phyloP scores from a whole-genome alignment of 164 flowering plant genomes.

The Vitis rotundifolia region DNA sequence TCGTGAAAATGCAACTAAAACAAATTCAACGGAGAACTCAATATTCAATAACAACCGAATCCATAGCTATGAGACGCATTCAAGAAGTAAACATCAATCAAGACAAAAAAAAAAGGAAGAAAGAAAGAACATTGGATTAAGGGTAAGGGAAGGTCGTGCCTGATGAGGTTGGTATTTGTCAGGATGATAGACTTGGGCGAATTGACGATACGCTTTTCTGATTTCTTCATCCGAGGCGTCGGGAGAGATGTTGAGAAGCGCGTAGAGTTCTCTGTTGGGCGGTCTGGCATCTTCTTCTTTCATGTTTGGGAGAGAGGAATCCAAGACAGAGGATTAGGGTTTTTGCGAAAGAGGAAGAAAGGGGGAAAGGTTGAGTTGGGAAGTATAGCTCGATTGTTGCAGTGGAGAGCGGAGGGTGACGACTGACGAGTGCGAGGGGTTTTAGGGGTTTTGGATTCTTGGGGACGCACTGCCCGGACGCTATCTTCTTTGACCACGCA shows the following conservation, averaged over 20 bases:
- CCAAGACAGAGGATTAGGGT: constrained; percentile 8
- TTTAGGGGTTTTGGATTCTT: too few species aligned
- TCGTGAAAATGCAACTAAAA: too few species aligned
- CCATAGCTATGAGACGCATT: too few species aligned
- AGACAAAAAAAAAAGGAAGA: neutral
- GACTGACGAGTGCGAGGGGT: too few species aligned
- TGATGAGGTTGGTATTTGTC: constrained; percentile 81
- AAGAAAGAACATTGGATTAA: neutral
- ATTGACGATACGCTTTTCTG: constrained; percentile 87
- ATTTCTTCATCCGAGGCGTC: constrained; percentile 97
- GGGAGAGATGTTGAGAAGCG: constrained; percentile 82
- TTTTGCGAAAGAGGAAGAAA: constrained; percentile 6
- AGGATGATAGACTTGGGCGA: constrained; percentile 97
- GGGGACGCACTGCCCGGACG: too few species aligned
- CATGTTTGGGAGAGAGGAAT: constrained; percentile 24
- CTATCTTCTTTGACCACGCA: too few species aligned
- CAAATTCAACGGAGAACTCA: too few species aligned
- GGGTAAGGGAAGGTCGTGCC: constrained; percentile 24
- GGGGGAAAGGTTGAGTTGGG: neutral
- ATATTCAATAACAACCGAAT: too few species aligned
- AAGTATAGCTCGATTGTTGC: neutral
- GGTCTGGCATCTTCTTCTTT: constrained; percentile 34
- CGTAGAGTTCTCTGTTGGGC: constrained; percentile 76
- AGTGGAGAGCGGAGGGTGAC: too few species aligned
- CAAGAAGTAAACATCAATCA: neutral